These are phyloP conservation scores for Cinnamomum micranthum DNA, from an alignment of 164 flowering plant genomes.

Conservation along the genomic window DNA sequence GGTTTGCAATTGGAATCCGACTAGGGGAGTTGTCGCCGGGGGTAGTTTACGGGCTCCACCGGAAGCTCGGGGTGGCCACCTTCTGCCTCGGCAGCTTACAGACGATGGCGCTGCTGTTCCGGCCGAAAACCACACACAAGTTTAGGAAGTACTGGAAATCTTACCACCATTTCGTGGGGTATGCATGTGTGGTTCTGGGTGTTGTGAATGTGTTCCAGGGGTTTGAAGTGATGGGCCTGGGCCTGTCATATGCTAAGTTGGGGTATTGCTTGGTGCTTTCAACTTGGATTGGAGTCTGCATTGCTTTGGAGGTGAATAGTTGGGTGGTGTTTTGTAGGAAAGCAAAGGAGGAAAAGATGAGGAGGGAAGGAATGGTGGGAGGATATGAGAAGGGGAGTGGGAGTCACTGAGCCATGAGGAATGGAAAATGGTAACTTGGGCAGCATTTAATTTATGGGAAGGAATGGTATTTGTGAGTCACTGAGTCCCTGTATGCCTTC, in stretches of 20 bases:
- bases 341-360: conserved; percentile 81
- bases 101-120: conserved; percentile 71
- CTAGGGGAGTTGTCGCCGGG: conserved; percentile 72
- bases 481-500: neutral
- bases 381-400: conserved; percentile 34
- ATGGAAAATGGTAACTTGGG: neutral
- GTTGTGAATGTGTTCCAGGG: conserved; percentile 91
- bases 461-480: too few species aligned
- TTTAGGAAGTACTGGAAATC: conserved; percentile 94
- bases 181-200: conserved; percentile 80
- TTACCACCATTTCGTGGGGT: conserved; percentile 97
- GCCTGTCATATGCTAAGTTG: conserved; percentile 57
- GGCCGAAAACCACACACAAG: conserved; percentile 80
- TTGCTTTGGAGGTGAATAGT: conserved; percentile 80
- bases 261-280: conserved; percentile 66
- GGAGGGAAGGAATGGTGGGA: conserved; percentile 60
- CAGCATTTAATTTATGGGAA: too few species aligned
- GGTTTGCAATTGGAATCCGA: conserved; percentile 74
- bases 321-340: conserved; percentile 93
- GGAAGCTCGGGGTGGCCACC: conserved; percentile 73
- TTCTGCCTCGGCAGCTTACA: conserved; percentile 68
- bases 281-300: conserved; percentile 58
- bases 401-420: conserved; percentile 4
- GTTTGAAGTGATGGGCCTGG: conserved; percentile 68
- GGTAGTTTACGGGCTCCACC: conserved; percentile 59